These are phyloP conservation scores for Neocallimastix lanati DNA, from an alignment of 192 early-diverging fungal genomes.

Conservation along the genomic window DNA sequence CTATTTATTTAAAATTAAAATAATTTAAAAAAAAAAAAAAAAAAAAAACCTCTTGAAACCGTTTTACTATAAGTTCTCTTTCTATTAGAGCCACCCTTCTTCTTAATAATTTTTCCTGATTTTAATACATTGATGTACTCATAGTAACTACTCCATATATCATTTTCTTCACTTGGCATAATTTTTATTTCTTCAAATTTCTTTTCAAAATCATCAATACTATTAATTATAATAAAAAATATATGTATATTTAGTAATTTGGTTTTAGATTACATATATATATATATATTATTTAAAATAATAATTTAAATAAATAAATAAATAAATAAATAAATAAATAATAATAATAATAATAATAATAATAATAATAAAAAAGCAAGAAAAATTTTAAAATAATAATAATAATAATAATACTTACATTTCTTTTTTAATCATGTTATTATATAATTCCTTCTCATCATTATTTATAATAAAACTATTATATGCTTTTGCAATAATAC, in stretches of 20 bases:
- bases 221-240: neutral
- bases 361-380: no score
- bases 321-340: no score
- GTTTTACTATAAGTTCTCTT: neutral
- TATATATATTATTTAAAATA: no score
- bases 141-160: neutral
- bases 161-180: neutral
- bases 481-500: neutral
- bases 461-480: neutral
- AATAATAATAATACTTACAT: neutral
- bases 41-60: neutral
- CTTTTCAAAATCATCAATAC: neutral
- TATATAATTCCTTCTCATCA: neutral
- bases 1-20: no score
- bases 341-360: no score
- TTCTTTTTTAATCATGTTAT: neutral
- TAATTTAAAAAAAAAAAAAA: no score
- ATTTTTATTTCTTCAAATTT: neutral
- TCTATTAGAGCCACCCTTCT: neutral
- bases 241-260: no score
- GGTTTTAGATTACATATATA: no score
- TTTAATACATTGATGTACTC: neutral
- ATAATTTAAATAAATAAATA: no score
- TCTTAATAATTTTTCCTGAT: neutral
- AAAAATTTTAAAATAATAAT: no score